Evolutionary conservation across 768 basidiomycete species (phyloP), one percentile per base, ranked within the genome.

Genomic region (Suillus decipiens): DNA sequence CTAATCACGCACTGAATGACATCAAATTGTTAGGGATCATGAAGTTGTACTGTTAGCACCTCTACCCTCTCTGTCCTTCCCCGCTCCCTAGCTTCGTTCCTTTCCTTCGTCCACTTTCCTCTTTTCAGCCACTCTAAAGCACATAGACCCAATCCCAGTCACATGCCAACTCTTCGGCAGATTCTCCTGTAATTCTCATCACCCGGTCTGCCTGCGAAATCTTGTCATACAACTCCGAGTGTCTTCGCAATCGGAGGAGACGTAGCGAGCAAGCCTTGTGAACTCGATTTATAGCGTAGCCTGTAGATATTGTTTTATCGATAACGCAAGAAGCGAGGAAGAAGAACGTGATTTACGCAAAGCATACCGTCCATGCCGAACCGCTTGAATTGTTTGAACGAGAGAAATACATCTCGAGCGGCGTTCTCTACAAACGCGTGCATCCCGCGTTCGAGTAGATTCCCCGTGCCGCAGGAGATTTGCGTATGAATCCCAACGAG

Each of bases 351-450:
- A 81, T 90, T 64, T 73, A 97, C 96, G 55, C 93, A 86, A 50
- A 99, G 83, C 96, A 99, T 99, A 11, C 97, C 97, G 36, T 97
- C 97, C 89, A 98, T 97, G 19, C 96, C 95, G 71, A 97, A 98
- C 56, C 89, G 84, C 70, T 89, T 90, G 47, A 99, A 87, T 75
- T 95, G 89, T 68, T 85, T 85, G 84, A 99, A 96, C 75, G 89
- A 92, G 15, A 81, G 83, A 60, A 98, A 80, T 0, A 95, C 90
- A 69, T 95, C 93, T 10, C 86, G 82, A 15, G 95, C 90, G 19
- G 96, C 79, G 63, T 91, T 89, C 64, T 93, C 89, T 15, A 96
- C 89, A 15, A 98, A 82, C 19, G 88, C 81, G 63, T 87, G 86
- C 51, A 99, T 79, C 34, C 88, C 88, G n/a, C 96, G 87, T 50